Evolutionary conservation across 495 filamentous ascomycete genomes (phyloP), one percentile per base, ranked within the genome.

Genomic region (Chaetomium cochliodes): DNA sequence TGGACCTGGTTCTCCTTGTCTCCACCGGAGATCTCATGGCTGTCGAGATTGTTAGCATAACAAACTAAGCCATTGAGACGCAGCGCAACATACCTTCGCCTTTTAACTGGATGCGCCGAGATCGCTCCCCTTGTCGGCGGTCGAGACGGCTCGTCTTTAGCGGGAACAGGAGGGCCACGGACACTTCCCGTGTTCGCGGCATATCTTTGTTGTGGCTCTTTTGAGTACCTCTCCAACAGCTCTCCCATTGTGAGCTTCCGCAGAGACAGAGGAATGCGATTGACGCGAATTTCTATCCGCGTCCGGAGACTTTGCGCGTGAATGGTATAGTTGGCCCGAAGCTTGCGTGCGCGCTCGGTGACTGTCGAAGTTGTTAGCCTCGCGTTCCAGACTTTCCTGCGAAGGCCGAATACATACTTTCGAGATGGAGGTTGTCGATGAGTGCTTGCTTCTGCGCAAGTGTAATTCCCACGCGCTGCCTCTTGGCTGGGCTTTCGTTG

Each of bases 281-380:
- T 96, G 76, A 99, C 84, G 73, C 94, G 91, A 76, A 96, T 89
- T 79, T 98, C 93, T 33, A 99, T 88, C 47, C 94, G 89, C 53
- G 92, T 86, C 49, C 88, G 85, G 15, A 98, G 83, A 65, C 90
- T 90, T 72, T 91, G 88, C 15, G 91, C 88, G 75, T 96, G 92
- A 41, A 96, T 81, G 39, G 88, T 88, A 79, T 96, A 97, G 76
- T 96, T 92, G 5, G 93, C 88, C 66, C 93, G 89, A 28, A 98
- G 85, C 76, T 94, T 96, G 60, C 94, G 86, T 42, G 91, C 92
- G 68, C 94, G 87, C 78, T 97, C 92, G 30, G 91, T 93, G 66
- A 98, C 94, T 98, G 68, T 15, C 51, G 33, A 50, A 5, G 5
- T 57, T 60, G 63, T 76, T 61, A 77, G 64, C 16, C 12, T 62